Evolutionary conservation across 805 yeast species (phyloP), one percentile per base, ranked within the genome.

Genomic region (Cyberlindnera euphorbiae): DNA sequence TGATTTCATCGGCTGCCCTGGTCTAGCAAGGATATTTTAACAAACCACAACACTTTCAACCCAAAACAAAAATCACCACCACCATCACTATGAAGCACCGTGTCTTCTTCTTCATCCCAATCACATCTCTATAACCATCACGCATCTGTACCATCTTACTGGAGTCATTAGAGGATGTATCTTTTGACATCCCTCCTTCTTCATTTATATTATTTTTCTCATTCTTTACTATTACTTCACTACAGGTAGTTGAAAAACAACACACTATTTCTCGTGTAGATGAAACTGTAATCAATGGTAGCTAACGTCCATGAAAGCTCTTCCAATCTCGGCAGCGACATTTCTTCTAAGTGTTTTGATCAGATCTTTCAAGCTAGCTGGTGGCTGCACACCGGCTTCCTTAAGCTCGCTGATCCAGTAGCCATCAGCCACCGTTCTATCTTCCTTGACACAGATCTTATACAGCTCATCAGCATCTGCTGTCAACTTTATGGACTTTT

Each of bases 251-350:
- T 28, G 37, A 28, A 27, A 12, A 10, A 24, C 9, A 9, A 14
- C n/a, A 14, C n/a, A n/a, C n/a, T n/a, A 10, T 24, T 24, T 24
- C 6, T 8, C 14, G 12, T 24, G 29, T 34, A 28, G 32, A 4
- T 21, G 13, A 25, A 14, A 18, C 21, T 19, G 3, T 10, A 13
- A 9, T 32, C 25, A 37, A 14, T 33, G 28, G 22, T 42, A 40
- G 13, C 28, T 32, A n/a, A 39, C 49, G 25, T 50, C 54, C 38
- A 53, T 28, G 33, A 50, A 54, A 7, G 55, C 41, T 21, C 45
- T 47, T 5, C 56, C 53, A 16, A 51, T 38, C 31, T 51, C 54
- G 13, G 41, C 41, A 14, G 53, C 54, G 25, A 53, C 27, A 28
- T 46, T 47, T 36, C 47, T 47, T 45, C 56, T 50, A 21, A 52